A percentile compares a stretch with the other conserved stretches of the same genome.
Conservation (phyloP, 768 basidiomycete species). For the Lactarius tabidus region DNA sequence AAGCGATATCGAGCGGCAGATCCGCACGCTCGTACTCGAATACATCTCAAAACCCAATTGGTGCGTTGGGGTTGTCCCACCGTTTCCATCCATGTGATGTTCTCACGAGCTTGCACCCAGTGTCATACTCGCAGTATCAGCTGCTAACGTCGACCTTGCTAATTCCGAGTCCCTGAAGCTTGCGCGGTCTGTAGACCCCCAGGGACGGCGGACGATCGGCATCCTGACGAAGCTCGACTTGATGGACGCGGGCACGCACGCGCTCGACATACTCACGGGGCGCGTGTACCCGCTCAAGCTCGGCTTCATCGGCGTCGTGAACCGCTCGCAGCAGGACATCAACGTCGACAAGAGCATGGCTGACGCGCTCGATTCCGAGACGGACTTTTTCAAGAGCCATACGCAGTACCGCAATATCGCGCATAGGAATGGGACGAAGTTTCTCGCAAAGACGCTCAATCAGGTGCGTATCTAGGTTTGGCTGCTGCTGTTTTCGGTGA, state of each 20-base stretch:
- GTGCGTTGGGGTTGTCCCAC: constrained; percentile 40
- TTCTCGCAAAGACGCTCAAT: constrained; percentile 89
- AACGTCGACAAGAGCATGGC: constrained; percentile 79
- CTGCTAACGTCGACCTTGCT: constrained; percentile 97
- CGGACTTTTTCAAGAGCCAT: constrained; percentile 88
- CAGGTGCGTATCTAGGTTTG: constrained; percentile 53
- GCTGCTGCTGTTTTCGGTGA: neutral
- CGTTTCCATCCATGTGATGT: neutral
- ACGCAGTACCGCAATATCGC: constrained; percentile 92
- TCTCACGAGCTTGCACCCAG: constrained; percentile 37
- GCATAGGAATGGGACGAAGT: constrained; percentile 96
- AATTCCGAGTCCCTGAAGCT: constrained; percentile 98
- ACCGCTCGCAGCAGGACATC: constrained; percentile 97
- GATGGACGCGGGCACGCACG: constrained; percentile 99
- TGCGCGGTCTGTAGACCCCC: constrained; percentile 91
- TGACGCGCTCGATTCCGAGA: constrained; percentile 80
- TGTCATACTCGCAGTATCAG: constrained; percentile 94
- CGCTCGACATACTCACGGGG: constrained; percentile 91
- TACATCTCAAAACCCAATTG: constrained; percentile 97
- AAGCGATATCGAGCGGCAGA: constrained; percentile 96
- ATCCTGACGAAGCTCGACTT: constrained; percentile 96
- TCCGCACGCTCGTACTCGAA: constrained; percentile 89
- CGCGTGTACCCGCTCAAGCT: constrained; percentile 97
- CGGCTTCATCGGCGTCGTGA: constrained; percentile 97
- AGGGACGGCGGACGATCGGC: constrained; percentile 94